Percentiles rank a stretch among this genome's conserved stretches.
These are phyloP conservation scores for Trypanosoma rangeli DNA, from an alignment of 208 protist genomes.

Conservation along the genomic window DNA sequence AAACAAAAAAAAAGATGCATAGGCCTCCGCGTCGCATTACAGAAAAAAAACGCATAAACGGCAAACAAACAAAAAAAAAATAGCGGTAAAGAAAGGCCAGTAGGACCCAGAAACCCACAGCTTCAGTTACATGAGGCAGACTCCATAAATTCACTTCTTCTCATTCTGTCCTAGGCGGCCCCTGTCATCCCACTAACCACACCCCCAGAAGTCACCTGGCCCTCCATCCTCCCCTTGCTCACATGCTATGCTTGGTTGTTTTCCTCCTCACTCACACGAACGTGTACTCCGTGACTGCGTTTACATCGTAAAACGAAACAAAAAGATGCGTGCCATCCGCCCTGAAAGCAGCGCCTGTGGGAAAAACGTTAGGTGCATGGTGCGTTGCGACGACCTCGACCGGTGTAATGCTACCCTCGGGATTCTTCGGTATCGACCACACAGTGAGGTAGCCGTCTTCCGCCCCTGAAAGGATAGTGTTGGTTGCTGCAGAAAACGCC, in stretches of 20 bases:
- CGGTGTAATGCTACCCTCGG: not conserved
- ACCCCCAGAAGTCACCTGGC: not conserved
- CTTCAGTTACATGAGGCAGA: too few species aligned
- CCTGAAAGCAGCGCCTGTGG: slow-evolving; percentile 27
- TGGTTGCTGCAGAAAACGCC: slow-evolving; percentile 20
- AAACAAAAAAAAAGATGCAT: not conserved
- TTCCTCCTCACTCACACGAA: slow-evolving; percentile 4
- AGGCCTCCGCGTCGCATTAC: not conserved
- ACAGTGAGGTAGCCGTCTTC: slow-evolving; percentile 60
- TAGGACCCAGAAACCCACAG: too few species aligned
- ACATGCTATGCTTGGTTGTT: too few species aligned
- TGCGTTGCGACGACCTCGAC: slow-evolving; percentile 12
- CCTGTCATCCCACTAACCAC: too few species aligned
- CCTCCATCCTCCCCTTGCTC: slow-evolving; percentile 6
- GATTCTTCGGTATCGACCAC: slow-evolving; percentile 23
- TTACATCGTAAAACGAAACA: slow-evolving; percentile 19
- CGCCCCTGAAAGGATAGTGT: slow-evolving; percentile 37
- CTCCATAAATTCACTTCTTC: too few species aligned
- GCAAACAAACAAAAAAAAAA: too few species aligned
- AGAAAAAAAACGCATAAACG: not conserved
- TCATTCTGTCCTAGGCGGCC: too few species aligned
- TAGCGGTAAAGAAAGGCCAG: too few species aligned
- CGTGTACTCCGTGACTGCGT: slow-evolving; percentile 16
- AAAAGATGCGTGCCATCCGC: slow-evolving; percentile 12
- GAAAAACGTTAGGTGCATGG: slow-evolving; percentile 19